phyloP scores from a whole-genome alignment of 768 basidiomycete genomes.

The Tricholoma sp. region DNA sequence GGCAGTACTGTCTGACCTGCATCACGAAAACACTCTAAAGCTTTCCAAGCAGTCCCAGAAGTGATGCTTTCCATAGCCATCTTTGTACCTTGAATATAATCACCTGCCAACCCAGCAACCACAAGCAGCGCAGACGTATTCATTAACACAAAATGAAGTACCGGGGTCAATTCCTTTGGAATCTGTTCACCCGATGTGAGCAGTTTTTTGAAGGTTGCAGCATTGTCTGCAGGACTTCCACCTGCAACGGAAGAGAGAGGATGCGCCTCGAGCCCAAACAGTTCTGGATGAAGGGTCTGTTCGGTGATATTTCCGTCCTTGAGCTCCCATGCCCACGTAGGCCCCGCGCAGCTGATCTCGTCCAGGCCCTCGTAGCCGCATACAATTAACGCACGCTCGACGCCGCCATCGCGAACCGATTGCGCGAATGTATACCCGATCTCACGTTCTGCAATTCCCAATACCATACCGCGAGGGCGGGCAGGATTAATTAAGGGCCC shows the following conservation, averaged over 20 bases:
- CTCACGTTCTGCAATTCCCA: slow-evolving; percentile 81
- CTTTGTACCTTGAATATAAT: slow-evolving; percentile 66
- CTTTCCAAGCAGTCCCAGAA: slow-evolving; percentile 57
- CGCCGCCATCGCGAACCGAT: slow-evolving; percentile 66
- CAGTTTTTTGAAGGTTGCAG: slow-evolving; percentile 61
- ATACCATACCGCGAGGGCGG: slow-evolving; percentile 78
- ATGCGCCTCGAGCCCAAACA: slow-evolving; percentile 75
- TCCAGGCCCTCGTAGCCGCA: slow-evolving; percentile 90
- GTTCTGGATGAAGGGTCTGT: slow-evolving; percentile 55
- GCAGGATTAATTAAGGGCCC: slow-evolving; percentile 95
- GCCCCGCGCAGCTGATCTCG: slow-evolving; percentile 93
- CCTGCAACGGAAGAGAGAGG: slow-evolving; percentile 68
- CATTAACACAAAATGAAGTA: slow-evolving; percentile 84
- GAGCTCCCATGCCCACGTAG: slow-evolving; percentile 82
- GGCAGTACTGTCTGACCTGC: slow-evolving; percentile 25
- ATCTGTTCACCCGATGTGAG: slow-evolving; percentile 53
- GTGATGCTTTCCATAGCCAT: slow-evolving; percentile 58
- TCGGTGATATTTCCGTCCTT: slow-evolving; percentile 61
- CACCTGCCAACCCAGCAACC: slow-evolving; percentile 69
- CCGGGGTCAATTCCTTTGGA: slow-evolving; percentile 53
- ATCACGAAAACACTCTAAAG: slow-evolving; percentile 46
- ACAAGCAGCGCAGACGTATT: slow-evolving; percentile 88
- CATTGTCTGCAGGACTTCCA: slow-evolving; percentile 75
- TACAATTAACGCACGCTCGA: slow-evolving; percentile 84
- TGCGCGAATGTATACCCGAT: slow-evolving; percentile 80